These are phyloP conservation scores for Phytopythium oedochilum DNA, from an alignment of 352 stramenopile species.

Conservation along the genomic window DNA sequence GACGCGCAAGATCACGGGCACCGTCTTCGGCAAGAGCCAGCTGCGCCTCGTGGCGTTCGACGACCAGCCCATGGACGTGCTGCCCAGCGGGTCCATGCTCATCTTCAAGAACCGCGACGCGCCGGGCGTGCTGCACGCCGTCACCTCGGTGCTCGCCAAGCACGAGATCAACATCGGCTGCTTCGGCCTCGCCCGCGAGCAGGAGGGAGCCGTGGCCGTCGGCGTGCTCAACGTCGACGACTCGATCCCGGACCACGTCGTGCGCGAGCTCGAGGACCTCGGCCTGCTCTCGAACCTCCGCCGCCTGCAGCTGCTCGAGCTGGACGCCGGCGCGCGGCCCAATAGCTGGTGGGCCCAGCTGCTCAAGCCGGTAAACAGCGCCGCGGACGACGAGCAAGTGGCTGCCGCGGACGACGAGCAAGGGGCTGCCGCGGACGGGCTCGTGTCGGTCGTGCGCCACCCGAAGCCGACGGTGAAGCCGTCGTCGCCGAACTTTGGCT, in stretches of 20 bases:
- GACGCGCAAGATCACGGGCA: slow-evolving; percentile 81
- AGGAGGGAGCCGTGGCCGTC: slow-evolving; percentile 59
- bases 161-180: slow-evolving; percentile 94
- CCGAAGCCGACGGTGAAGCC: slow-evolving; percentile 74
- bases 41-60: slow-evolving; percentile 88
- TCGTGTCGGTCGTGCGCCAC: slow-evolving; percentile 49
- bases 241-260: slow-evolving; percentile 74
- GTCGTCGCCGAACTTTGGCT: slow-evolving; percentile 94
- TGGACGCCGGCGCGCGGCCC: slow-evolving; percentile 39
- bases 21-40: slow-evolving; percentile 86
- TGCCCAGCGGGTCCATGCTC: slow-evolving; percentile 87
- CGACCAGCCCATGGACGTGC: slow-evolving; percentile 81
- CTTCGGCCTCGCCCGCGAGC: slow-evolving; percentile 85
- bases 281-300: slow-evolving; percentile 80
- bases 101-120: slow-evolving; percentile 95
- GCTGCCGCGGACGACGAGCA: slow-evolving; percentile 1
- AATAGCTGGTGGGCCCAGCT: slow-evolving; percentile 60
- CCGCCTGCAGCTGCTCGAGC: slow-evolving; percentile 79
- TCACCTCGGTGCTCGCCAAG: slow-evolving; percentile 91
- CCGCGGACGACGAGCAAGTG: slow-evolving; percentile 22
- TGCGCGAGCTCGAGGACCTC: slow-evolving; percentile 76
- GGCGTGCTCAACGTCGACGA: slow-evolving; percentile 90
- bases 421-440: slow-evolving; percentile 7
- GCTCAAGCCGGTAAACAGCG: slow-evolving; percentile 33
- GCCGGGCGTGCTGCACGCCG: slow-evolving; percentile 91